phyloP scores from a whole-genome alignment of 495 filamentous ascomycete genomes.

The Aspergillus cavernicola region DNA sequence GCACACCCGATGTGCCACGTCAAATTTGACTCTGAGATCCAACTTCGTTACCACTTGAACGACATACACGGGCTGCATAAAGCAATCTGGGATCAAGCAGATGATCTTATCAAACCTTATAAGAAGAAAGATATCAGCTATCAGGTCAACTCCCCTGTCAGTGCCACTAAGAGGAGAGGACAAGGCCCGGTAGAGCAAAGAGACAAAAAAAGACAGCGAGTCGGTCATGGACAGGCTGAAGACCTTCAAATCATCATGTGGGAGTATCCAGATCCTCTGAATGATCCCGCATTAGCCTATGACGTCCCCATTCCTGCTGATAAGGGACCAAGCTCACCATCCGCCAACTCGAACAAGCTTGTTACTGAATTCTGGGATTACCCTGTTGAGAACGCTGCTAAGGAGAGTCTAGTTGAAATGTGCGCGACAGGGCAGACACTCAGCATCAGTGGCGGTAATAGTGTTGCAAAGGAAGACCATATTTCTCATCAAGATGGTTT shows the following conservation, averaged over 20 bases:
- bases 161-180: not conserved
- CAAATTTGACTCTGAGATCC: constrained; percentile 4
- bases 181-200: not conserved
- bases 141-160: not conserved
- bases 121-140: not conserved
- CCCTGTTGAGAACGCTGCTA: not conserved
- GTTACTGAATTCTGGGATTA: not conserved
- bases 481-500: not conserved
- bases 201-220: not conserved
- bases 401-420: not conserved
- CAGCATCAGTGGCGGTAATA: not conserved
- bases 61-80: constrained; percentile 3
- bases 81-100: constrained; percentile 1
- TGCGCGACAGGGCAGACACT: not conserved
- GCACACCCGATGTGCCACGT: constrained; percentile 2
- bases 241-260: not conserved
- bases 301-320: not conserved
- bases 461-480: not conserved
- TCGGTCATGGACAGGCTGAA: not conserved
- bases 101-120: not conserved
- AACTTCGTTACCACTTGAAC: constrained; percentile 5
- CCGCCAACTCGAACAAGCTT: not conserved
- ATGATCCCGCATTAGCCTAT: not conserved
- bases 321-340: not conserved
- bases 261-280: not conserved